phyloP scores from a whole-genome alignment of 2,329 filamentous ascomycete genomes.

The Ascochyta viciae-villosae region DNA sequence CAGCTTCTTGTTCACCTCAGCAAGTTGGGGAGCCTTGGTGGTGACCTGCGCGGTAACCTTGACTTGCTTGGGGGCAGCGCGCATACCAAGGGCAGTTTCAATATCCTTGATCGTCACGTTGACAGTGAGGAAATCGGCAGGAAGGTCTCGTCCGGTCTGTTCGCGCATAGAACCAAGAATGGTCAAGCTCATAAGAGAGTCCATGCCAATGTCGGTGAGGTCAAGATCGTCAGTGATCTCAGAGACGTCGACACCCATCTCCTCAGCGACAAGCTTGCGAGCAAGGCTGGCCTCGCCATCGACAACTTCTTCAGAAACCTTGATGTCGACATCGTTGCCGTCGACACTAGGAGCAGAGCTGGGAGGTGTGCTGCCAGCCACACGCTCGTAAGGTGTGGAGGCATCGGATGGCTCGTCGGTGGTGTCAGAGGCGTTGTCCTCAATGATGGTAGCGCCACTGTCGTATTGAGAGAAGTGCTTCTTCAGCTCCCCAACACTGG shows the following conservation, averaged over 20 bases:
- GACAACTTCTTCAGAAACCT: constrained; percentile 41
- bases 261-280: constrained; percentile 58
- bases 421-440: constrained; percentile 51
- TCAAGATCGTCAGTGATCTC: constrained; percentile 65
- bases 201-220: constrained; percentile 65
- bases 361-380: constrained; percentile 55
- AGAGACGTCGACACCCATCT: constrained; percentile 71
- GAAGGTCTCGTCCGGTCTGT: constrained; percentile 58
- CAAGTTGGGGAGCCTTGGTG: constrained; percentile 48
- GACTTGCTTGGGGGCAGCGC: constrained; percentile 51
- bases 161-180: constrained; percentile 60
- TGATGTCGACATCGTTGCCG: constrained; percentile 48
- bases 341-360: constrained; percentile 57
- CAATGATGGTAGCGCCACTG: constrained; percentile 45
- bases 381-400: constrained; percentile 53
- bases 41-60: constrained; percentile 36
- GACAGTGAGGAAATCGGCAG: constrained; percentile 63
- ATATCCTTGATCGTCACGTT: constrained; percentile 71
- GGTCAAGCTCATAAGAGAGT: constrained; percentile 61
- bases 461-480: constrained; percentile 61
- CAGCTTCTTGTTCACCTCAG: constrained; percentile 59
- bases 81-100: constrained; percentile 68
- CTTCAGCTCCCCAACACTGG: constrained; percentile 67
- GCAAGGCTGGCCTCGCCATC: constrained; percentile 55
- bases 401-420: constrained; percentile 49